phyloP scores from a whole-genome alignment of 345 rosid species.

The Linum trigynum region DNA sequence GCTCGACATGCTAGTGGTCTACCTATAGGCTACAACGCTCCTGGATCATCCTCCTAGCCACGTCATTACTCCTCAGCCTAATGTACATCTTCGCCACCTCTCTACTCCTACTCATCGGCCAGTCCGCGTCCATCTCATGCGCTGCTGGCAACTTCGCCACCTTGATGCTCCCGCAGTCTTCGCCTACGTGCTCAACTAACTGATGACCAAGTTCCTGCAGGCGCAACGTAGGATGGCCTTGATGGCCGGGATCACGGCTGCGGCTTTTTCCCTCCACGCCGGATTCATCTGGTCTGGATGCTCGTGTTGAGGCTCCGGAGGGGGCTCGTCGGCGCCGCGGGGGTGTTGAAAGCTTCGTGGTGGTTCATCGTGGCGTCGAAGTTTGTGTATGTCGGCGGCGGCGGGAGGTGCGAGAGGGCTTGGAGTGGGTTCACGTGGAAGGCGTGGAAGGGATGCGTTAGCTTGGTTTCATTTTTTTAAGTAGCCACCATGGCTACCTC shows the following conservation, averaged over 20 bases:
- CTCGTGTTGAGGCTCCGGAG: slow-evolving; percentile 44
- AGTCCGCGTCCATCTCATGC: not conserved
- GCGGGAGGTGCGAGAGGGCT: slow-evolving; percentile 72
- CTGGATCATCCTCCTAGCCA: too few relatives aligned
- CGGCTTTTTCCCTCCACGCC: slow-evolving; percentile 24
- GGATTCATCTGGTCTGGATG: slow-evolving; percentile 47
- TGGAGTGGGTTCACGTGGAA: slow-evolving; percentile 75
- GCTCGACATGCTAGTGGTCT: slow-evolving; percentile 14
- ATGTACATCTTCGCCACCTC: slow-evolving; percentile 8
- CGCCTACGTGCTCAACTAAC: not conserved
- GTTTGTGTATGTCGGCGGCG: slow-evolving; percentile 38
- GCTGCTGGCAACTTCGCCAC: slow-evolving; percentile 7
- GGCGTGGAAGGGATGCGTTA: too few relatives aligned
- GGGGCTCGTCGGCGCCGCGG: slow-evolving; percentile 72
- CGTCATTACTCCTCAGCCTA: slow-evolving; percentile 1
- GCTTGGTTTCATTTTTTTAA: too few relatives aligned
- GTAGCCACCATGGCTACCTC: too few relatives aligned
- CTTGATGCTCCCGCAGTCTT: slow-evolving; percentile 6
- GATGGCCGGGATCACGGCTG: slow-evolving; percentile 4
- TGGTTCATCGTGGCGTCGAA: slow-evolving; percentile 44
- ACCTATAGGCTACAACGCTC: slow-evolving; percentile 11
- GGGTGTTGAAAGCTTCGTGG: slow-evolving; percentile 66
- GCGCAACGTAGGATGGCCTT: slow-evolving; percentile 12
- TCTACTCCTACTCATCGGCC: slow-evolving; percentile 9
- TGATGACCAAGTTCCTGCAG: slow-evolving; percentile 8